Percentiles rank a stretch among this genome's conserved stretches.
Evolutionary conservation across 2,329 filamentous ascomycete genomes (phyloP).

Genomic region (Aspergillus sp.): DNA sequence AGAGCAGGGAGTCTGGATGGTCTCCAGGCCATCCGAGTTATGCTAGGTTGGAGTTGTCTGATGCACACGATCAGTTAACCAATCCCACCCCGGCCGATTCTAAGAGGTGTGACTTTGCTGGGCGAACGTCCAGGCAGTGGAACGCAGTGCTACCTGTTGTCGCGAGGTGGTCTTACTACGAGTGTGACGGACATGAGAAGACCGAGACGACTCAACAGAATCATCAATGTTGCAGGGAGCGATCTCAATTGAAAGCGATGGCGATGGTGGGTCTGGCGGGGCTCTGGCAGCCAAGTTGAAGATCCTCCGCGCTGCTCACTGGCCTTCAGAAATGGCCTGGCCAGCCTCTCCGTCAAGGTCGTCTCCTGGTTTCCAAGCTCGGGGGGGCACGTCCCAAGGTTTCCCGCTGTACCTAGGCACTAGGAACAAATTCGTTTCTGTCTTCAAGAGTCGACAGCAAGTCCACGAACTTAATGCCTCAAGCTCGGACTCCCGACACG

Average conservation of each 20-base stretch:
- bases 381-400: not conserved
- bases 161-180: slow-evolving; percentile 3
- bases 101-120: slow-evolving; percentile 1
- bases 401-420: not conserved
- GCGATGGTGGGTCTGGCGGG: slow-evolving; percentile 21
- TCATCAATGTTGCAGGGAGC: not conserved
- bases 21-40: slow-evolving; percentile 12
- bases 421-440: not conserved
- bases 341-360: slow-evolving; percentile 2
- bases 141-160: not conserved
- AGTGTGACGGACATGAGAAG: slow-evolving; percentile 17
- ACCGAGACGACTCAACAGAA: too few relatives aligned
- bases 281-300: slow-evolving; percentile 21
- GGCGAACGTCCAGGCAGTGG: not conserved
- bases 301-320: slow-evolving; percentile 26
- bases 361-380: slow-evolving; percentile 3
- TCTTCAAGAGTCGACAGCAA: not conserved
- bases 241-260: slow-evolving; percentile 18
- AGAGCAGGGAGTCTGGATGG: slow-evolving; percentile 17
- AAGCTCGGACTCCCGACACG: slow-evolving; percentile 1
- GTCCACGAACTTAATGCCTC: not conserved
- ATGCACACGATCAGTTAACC: slow-evolving; percentile 12
- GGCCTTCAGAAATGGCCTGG: slow-evolving; percentile 15
- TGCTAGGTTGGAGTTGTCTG: slow-evolving; percentile 10
- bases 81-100: slow-evolving; percentile 3